These are phyloP conservation scores for Tetrastigma voinierianum DNA, from an alignment of 164 flowering plant genomes.

Conservation along the genomic window DNA sequence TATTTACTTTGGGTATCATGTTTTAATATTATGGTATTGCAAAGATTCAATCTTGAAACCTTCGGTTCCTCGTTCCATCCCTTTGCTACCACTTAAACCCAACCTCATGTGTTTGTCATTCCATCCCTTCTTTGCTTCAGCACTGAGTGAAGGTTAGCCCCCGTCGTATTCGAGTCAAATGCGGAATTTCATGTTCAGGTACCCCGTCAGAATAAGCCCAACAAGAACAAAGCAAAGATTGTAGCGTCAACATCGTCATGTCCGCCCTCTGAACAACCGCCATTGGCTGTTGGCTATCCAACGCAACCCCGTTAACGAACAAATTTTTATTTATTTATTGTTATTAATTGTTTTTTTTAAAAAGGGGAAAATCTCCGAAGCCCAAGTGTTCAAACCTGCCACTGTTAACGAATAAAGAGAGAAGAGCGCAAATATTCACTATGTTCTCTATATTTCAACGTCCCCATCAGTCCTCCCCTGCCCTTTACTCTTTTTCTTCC, in stretches of 20 bases:
- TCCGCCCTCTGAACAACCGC: constrained; percentile 12
- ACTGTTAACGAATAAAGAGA: constrained; percentile 9
- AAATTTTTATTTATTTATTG: not conserved
- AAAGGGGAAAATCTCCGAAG: not conserved
- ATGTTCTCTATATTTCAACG: constrained; percentile 6
- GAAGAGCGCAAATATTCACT: not conserved
- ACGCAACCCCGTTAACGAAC: not conserved
- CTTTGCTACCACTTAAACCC: too few relatives aligned
- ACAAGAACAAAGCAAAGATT: constrained; percentile 14
- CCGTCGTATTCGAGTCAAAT: too few relatives aligned
- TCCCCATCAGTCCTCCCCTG: not conserved
- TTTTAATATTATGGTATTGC: too few relatives aligned
- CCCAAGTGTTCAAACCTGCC: constrained; percentile 8
- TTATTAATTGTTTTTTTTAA: not conserved
- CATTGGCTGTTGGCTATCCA: not conserved
- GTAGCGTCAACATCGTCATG: constrained; percentile 18
- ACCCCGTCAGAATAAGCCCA: too few relatives aligned
- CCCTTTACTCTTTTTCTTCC: constrained; percentile 7
- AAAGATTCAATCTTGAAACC: too few relatives aligned
- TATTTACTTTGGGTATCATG: too few relatives aligned
- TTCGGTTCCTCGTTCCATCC: too few relatives aligned
- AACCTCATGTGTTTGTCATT: too few relatives aligned
- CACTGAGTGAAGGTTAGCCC: too few relatives aligned
- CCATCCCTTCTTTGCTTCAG: too few relatives aligned
- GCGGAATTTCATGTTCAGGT: too few relatives aligned